A percentile compares a stretch with the other conserved stretches of the same genome.
Conservation (phyloP, 345 rosid genomes). For the Triadica sebifera region DNA sequence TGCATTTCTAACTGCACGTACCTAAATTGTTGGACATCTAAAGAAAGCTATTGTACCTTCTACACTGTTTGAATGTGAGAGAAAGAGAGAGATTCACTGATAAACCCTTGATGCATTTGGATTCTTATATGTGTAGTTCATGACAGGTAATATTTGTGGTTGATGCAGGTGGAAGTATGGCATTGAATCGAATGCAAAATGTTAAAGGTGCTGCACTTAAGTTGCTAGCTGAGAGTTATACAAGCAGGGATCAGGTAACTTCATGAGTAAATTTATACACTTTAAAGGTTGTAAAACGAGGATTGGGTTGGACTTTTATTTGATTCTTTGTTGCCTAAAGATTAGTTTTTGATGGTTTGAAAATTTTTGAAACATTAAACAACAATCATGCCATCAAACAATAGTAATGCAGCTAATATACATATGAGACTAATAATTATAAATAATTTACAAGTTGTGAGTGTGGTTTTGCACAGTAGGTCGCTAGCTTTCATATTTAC, state of each 20-base stretch:
- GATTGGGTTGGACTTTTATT: background rate
- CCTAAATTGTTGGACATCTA: background rate
- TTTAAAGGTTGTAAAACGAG: background rate
- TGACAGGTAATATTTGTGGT: slow-evolving; percentile 90
- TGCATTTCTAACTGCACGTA: background rate
- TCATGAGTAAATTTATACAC: background rate
- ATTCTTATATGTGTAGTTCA: slow-evolving; percentile 17
- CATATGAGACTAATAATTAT: background rate
- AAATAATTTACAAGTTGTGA: background rate
- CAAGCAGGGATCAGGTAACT: slow-evolving; percentile 97
- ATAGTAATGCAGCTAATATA: background rate
- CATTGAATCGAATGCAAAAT: slow-evolving; percentile 93
- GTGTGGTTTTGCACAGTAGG: background rate
- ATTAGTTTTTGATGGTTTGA: background rate
- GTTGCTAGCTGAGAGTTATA: slow-evolving; percentile 92
- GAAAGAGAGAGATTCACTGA: background rate
- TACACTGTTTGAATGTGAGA: background rate
- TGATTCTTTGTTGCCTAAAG: background rate
- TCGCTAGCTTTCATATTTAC: background rate
- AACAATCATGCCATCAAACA: background rate
- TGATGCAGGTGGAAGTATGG: slow-evolving; percentile 99
- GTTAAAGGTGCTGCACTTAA: slow-evolving; percentile 98
- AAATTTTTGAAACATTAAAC: background rate
- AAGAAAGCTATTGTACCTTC: slow-evolving; percentile 1
- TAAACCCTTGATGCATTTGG: slow-evolving; percentile 10